Evolutionary conservation across 169 alveolate genomes (phyloP), one percentile per base, ranked within the genome.

Genomic region (Cardiosporidium cionae): DNA sequence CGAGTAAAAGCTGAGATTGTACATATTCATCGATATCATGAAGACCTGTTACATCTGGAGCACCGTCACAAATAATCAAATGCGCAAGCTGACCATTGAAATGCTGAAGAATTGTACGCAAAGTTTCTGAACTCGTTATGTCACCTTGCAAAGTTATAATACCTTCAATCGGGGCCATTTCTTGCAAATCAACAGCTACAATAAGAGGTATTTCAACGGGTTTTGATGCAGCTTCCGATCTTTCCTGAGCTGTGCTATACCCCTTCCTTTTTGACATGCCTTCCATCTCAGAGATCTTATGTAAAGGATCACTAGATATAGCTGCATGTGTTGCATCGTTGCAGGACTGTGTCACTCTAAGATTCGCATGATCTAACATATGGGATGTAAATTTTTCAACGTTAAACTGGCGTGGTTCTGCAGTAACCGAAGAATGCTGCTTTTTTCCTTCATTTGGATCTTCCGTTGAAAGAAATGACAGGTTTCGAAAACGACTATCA

Each of bases 21-120:
- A 95, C 89, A 82, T 83, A 92, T 71, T 89, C 88, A 36, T 85
- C 90, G n/a, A 85, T 71, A 44, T 81, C 90, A n/a, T 82, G 87
- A 54, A 70, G 58, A 3, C 99, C 99, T 29, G 98, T 93, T 1
- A 97, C 97, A 78, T 97, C 99, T 2, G 99, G 99, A 3, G 99
- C 98, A 0, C 99, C 99, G 87, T 97, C 99, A 76, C 98, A 91
- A 22, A 96, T 90, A 32, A 97, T 95, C 33, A 96, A 80, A 65
- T 97, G 96, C 0, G 98, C 96, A 67, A 32, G 66, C 44, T 83
- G 68, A 0, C 68, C 87, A 70, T 72, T 74, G 82, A 92, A 91
- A 54, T 74, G 84, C 6, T 77, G 65, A 62, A 86, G 84, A 65
- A 92, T 87, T 74, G 76, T 7, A n/a, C 2, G 25, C 27, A 23